These are phyloP conservation scores for Deakozyma indianensis DNA, from an alignment of 805 yeast species.

Conservation along the genomic window DNA sequence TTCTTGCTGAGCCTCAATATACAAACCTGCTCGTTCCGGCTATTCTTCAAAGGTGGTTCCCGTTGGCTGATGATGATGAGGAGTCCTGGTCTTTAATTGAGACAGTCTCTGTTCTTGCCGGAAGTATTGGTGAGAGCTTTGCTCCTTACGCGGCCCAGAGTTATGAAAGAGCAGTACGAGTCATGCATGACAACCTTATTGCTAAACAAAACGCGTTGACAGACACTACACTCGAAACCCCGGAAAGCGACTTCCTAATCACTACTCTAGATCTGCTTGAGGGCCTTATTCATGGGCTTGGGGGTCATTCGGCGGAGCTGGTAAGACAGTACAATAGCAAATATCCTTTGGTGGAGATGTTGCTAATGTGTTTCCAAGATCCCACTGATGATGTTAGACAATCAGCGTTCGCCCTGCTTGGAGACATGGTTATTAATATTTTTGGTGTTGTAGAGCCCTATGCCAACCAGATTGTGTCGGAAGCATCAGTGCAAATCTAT, in stretches of 20 bases:
- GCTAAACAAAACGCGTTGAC: conserved; percentile 50
- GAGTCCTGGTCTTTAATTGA: conserved; percentile 87
- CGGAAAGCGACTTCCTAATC: conserved; percentile 82
- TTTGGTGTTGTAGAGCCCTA: conserved; percentile 26
- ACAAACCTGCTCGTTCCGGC: conserved; percentile 64
- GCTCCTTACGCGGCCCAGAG: conserved; percentile 83
- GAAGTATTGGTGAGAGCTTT: conserved; percentile 69
- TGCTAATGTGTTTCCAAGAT: conserved; percentile 61
- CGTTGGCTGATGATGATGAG: conserved; percentile 58
- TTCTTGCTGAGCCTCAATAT: conserved; percentile 39
- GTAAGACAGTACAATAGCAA: conserved; percentile 24
- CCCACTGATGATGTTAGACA: conserved; percentile 81
- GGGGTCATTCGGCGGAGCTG: conserved; percentile 43
- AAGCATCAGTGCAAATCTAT: conserved; percentile 44
- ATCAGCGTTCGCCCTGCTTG: conserved; percentile 75
- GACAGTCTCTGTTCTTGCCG: conserved; percentile 85
- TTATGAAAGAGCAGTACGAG: conserved; percentile 60
- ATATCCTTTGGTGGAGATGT: conserved; percentile 38
- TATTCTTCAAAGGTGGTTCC: conserved; percentile 67
- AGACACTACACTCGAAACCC: conserved; percentile 28
- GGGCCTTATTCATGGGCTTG: conserved; percentile 85
- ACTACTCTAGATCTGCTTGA: conserved; percentile 83
- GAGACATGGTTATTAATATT: conserved; percentile 67
- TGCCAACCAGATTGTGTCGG: conserved; percentile 21
- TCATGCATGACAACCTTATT: conserved; percentile 54